Base-by-base conservation (phyloP, 2,329 filamentous ascomycete species). In the Myriosclerotinia curreyana region DNA sequence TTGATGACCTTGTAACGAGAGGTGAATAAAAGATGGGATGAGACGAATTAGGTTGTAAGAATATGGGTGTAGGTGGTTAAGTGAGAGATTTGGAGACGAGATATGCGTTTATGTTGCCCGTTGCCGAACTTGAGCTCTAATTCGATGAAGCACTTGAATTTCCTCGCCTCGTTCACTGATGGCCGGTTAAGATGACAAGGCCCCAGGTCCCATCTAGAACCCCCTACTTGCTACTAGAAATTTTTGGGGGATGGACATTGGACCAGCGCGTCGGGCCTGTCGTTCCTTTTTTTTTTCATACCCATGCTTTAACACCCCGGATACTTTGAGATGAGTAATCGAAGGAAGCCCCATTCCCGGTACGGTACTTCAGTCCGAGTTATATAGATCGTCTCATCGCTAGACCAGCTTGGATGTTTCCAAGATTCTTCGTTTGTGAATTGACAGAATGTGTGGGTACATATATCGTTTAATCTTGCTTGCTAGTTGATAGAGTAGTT, bases 111-210 rank as follows among this genome's bases (percentile, higher is more conserved):
- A 63, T 58, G 61, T 63, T 40, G 60, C 52, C 60, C 42, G 44
- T 48, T 63, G 42, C 61, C 61, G 61, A 63, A 63, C 44, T 59
- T 20, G 44, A 63, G 54, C 20, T 63, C 58, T 63, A 58, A 63
- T 63, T 63, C 61, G 61, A 59, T 63, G 61, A 63, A 49, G 60
- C 51, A 54, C 40, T 50, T 50, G 61, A 56, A 59, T 58, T 58
- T 63, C 53, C 34, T 63, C 44, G 52, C 52, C 61, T 63, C 34
- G 46, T 63, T 63, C 61, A 55, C 17, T 20, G 40, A 63, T n/a
- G 42, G 42, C 51, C 38, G 56, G 51, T 56, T 46, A 56, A 48
- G 60, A 56, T 62, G 60, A 62, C 60, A 42, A 46, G 60, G 40
- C 22, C 60, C 60, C 60, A 62, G 60, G 60, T 48, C 40, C 59